A percentile compares a stretch with the other conserved stretches of the same genome.
These are phyloP conservation scores for Elsinoe arachidis DNA, from an alignment of 2,329 filamentous ascomycete genomes.

Conservation along the genomic window DNA sequence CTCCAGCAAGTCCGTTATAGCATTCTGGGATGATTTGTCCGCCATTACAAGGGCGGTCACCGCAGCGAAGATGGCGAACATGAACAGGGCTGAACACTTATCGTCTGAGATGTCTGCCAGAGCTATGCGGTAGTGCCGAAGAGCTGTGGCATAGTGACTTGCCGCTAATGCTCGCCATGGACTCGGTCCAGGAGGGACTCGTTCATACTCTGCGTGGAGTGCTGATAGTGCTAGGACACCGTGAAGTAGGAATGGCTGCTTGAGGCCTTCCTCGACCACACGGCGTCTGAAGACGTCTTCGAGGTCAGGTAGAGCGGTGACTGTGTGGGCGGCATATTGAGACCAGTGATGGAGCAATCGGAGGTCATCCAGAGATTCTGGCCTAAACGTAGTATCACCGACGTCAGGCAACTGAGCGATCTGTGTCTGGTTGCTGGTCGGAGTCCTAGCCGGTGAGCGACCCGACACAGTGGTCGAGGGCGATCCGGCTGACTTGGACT, in stretches of 20 bases:
- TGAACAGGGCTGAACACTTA: not conserved
- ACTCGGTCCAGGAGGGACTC: not conserved
- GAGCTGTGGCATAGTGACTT: not conserved
- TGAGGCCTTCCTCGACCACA: not conserved
- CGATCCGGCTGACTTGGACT: not conserved
- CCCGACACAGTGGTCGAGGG: not conserved
- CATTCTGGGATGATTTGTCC: not conserved
- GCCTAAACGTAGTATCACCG: not conserved
- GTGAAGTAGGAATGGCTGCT: constrained; percentile 1
- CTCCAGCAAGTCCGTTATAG: not conserved
- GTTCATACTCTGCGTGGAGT: not conserved
- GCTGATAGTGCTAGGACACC: not conserved
- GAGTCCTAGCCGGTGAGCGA: not conserved
- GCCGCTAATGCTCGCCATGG: not conserved
- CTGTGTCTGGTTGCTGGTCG: not conserved
- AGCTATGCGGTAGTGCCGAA: not conserved
- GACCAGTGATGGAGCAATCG: constrained; percentile 2
- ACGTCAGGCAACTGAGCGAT: not conserved
- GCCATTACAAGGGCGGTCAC: not conserved
- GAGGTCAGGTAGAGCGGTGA: not conserved
- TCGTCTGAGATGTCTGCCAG: not conserved
- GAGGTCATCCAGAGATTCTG: not conserved
- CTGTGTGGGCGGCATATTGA: not conserved
- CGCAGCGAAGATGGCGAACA: not conserved
- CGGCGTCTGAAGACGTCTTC: not conserved